phyloP scores from a whole-genome alignment of 129 eudicot genomes.

The Daucus carota region DNA sequence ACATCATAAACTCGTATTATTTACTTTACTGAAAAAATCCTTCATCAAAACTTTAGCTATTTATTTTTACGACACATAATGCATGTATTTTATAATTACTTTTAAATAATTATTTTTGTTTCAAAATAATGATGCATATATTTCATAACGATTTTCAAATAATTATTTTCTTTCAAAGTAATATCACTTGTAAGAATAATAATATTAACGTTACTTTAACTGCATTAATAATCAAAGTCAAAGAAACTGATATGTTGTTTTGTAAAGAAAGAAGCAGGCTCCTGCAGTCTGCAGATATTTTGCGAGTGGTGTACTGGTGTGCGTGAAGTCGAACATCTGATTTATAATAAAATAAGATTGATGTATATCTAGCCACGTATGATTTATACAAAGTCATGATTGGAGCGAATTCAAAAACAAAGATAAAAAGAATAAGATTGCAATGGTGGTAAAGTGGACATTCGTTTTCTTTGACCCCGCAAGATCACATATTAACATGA shows the following conservation, averaged over 20 bases:
- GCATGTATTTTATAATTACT: no score
- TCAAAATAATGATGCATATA: no score
- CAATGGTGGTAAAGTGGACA: neutral
- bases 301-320: neutral
- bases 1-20: no score
- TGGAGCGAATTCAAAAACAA: neutral
- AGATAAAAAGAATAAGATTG: neutral
- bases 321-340: neutral
- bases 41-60: no score
- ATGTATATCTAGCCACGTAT: conserved; percentile 1
- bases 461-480: neutral
- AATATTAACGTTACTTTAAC: no score
- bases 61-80: no score
- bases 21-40: no score
- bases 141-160: no score
- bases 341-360: neutral
- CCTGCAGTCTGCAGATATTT: neutral
- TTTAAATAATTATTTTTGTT: no score
- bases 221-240: neutral
- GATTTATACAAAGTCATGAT: neutral
- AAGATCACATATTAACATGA: neutral
- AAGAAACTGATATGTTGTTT: neutral
- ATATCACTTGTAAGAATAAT: no score
- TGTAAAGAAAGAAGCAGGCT: neutral
- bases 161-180: no score